Percentiles rank a stretch among this genome's conserved stretches.
Conservation (phyloP, 1,284 basidiomycete species). For the Naganishia cerealis region DNA sequence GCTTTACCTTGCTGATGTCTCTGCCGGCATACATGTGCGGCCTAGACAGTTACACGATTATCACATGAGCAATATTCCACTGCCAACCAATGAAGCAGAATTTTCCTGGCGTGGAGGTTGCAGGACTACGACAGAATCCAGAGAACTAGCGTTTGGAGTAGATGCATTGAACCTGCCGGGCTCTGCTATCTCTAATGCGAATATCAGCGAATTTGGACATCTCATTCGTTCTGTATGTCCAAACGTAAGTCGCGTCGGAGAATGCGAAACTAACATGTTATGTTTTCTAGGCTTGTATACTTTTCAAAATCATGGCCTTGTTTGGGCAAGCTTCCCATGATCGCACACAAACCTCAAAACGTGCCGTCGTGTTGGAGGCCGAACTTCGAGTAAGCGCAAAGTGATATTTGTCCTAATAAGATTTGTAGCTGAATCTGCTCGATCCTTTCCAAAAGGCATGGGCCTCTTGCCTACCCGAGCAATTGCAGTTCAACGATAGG, state of each 20-base stretch:
- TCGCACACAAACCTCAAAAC: slow-evolving; percentile 12
- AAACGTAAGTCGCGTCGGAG: not conserved
- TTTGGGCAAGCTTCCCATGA: slow-evolving; percentile 28
- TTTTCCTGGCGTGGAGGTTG: slow-evolving; percentile 50
- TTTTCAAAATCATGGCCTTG: slow-evolving; percentile 46
- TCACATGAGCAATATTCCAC: slow-evolving; percentile 46
- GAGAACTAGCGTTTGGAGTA: slow-evolving; percentile 17
- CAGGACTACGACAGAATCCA: slow-evolving; percentile 25
- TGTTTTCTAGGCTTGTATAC: slow-evolving; percentile 40
- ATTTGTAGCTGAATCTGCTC: not conserved
- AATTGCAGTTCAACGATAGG: slow-evolving; percentile 54
- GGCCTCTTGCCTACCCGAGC: slow-evolving; percentile 52
- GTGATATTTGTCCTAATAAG: not conserved
- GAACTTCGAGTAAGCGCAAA: slow-evolving; percentile 42
- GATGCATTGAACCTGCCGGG: slow-evolving; percentile 24
- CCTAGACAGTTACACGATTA: slow-evolving; percentile 43
- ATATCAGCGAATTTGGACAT: slow-evolving; percentile 52
- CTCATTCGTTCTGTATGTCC: slow-evolving; percentile 51
- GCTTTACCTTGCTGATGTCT: slow-evolving; percentile 51
- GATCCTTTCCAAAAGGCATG: slow-evolving; percentile 44
- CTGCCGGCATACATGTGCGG: slow-evolving; percentile 44
- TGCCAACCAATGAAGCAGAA: slow-evolving; percentile 47
- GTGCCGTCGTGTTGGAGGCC: slow-evolving; percentile 40
- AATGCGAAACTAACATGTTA: not conserved
- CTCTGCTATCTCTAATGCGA: slow-evolving; percentile 47